These are phyloP conservation scores for Fraxinus quadrangulata DNA, from an alignment of 257 asterid genomes.

Conservation along the genomic window DNA sequence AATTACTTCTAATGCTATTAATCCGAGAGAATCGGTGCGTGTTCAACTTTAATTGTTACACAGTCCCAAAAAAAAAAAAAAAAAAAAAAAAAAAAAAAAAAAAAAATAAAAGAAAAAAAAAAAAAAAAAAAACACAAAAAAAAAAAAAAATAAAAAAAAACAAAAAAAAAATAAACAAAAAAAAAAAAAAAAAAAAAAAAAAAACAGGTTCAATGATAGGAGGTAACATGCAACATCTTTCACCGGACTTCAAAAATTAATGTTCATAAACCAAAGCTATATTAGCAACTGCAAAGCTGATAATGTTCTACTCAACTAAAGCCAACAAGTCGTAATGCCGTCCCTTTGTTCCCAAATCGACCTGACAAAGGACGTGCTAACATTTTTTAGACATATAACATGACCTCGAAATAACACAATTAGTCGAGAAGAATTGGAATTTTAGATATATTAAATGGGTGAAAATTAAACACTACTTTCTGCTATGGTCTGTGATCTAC, in stretches of 20 bases:
- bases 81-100: too few species aligned
- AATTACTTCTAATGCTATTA: too few species aligned
- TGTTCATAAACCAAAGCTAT: neutral
- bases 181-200: too few species aligned
- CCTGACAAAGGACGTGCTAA: constrained; percentile 38
- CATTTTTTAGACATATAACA: neutral
- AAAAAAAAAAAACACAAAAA: too few species aligned
- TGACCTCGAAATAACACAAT: neutral
- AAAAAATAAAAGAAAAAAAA: too few species aligned
- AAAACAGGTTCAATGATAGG: neutral
- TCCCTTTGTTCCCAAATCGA: constrained; percentile 73
- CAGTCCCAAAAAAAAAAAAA: too few species aligned
- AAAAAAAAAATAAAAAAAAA: too few species aligned
- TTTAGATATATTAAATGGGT: neutral
- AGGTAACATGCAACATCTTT: neutral
- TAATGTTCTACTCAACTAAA: constrained; percentile 40
- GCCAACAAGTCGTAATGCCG: constrained; percentile 60
- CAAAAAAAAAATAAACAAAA: too few species aligned
- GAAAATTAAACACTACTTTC: neutral
- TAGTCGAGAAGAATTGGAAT: too few species aligned
- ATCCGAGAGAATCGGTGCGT: too few species aligned
- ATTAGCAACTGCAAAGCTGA: neutral
- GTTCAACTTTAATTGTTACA: too few species aligned
- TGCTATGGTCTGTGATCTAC: neutral
- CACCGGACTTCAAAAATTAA: too few species aligned